These are phyloP conservation scores for Eruca vesicaria DNA, from an alignment of 441 rosid species.

Conservation along the genomic window DNA sequence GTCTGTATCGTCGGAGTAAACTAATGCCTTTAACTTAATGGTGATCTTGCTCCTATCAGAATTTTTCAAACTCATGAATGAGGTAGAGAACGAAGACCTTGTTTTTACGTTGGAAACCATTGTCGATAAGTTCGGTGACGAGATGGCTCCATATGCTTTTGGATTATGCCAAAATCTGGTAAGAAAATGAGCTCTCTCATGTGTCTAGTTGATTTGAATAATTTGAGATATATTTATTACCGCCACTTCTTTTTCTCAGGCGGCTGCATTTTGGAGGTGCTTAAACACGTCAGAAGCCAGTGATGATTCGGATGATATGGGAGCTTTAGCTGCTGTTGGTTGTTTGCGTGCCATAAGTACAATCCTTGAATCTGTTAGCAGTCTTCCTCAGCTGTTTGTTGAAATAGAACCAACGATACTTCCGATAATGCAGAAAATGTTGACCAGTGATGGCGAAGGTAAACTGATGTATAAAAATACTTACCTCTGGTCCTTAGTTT, in stretches of 20 bases:
- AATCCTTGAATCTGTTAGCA: constrained; percentile 95
- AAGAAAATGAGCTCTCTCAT: constrained; percentile 31
- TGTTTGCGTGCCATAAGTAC: constrained; percentile 99
- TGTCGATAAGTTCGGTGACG: constrained; percentile 98
- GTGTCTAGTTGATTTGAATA: constrained; percentile 12
- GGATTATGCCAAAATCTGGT: constrained; percentile 99
- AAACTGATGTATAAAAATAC: constrained; percentile 3
- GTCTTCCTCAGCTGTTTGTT: constrained; percentile 92
- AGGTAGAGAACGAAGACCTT: constrained; percentile 98
- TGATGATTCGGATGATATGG: constrained; percentile 89
- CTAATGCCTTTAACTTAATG: constrained; percentile 10
- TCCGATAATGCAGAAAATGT: constrained; percentile 95
- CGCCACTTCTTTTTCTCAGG: constrained; percentile 46
- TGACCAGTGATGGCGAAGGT: constrained; percentile 99
- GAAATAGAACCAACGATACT: constrained; percentile 94
- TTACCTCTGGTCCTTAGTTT: background rate
- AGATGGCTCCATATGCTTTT: constrained; percentile 97
- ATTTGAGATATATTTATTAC: background rate
- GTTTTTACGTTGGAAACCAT: constrained; percentile 95
- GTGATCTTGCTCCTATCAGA: constrained; percentile 46
- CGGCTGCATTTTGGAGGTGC: constrained; percentile 98
- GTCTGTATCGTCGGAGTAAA: background rate
- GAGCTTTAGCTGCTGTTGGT: constrained; percentile 99
- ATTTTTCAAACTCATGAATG: constrained; percentile 98
- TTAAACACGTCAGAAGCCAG: constrained; percentile 87